Evolutionary conservation across 257 asterid species (phyloP).

Genomic region (Lycium ferocissimum): DNA sequence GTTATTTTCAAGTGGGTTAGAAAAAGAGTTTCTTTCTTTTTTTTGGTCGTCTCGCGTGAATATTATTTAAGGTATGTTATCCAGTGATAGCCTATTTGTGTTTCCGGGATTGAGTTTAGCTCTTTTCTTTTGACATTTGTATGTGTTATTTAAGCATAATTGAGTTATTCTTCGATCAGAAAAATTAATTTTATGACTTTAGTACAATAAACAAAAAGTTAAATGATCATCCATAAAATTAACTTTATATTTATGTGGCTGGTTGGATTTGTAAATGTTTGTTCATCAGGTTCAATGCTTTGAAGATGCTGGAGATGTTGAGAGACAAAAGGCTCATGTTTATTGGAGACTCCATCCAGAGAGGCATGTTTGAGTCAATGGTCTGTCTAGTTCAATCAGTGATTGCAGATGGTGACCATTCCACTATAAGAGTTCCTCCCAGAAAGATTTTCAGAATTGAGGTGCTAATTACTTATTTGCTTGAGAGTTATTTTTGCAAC

Average conservation of each 20-base stretch:
- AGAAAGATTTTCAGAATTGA: slow-evolving; percentile 71
- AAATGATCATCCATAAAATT: not conserved
- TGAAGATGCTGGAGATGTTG: slow-evolving; percentile 75
- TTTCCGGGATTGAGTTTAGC: too few species aligned
- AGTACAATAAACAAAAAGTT: too few species aligned
- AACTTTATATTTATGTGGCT: not conserved
- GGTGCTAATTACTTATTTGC: slow-evolving; percentile 45
- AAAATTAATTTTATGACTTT: too few species aligned
- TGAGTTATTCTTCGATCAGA: too few species aligned
- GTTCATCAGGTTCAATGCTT: slow-evolving; percentile 68
- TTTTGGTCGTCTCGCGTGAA: not conserved
- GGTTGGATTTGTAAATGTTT: not conserved
- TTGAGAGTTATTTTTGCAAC: not conserved
- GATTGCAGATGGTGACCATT: slow-evolving; percentile 54
- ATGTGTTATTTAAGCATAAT: not conserved
- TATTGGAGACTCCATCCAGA: slow-evolving; percentile 87
- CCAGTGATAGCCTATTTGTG: not conserved
- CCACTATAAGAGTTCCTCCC: slow-evolving; percentile 73
- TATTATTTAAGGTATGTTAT: not conserved
- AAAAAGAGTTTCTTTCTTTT: too few species aligned
- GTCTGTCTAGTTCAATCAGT: slow-evolving; percentile 77
- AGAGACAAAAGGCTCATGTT: slow-evolving; percentile 88
- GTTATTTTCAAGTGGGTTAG: not conserved
- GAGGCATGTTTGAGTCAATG: slow-evolving; percentile 97
- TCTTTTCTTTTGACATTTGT: not conserved